A percentile compares a stretch with the other conserved stretches of the same genome.
phyloP scores from a whole-genome alignment of 768 basidiomycete genomes.

The Hygrocybe punicea region DNA sequence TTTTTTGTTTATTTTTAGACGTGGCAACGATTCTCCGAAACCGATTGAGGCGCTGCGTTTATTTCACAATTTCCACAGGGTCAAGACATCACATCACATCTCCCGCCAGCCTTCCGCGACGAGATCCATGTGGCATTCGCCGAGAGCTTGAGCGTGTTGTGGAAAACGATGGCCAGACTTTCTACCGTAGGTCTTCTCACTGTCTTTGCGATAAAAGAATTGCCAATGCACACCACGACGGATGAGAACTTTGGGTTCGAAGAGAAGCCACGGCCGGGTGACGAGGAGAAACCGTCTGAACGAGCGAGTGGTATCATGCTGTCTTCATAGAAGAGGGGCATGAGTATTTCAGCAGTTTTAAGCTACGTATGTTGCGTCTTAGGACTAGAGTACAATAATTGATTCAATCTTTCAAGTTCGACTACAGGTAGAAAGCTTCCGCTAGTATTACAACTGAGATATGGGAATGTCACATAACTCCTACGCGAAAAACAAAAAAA shows the following conservation, averaged over 20 bases:
- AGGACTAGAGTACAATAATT: too few relatives aligned
- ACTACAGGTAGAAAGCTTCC: too few relatives aligned
- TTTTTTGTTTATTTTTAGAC: too few relatives aligned
- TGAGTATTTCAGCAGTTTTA: too few relatives aligned
- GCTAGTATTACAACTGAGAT: too few relatives aligned
- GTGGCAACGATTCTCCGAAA: slow-evolving; percentile 53
- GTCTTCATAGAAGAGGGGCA: too few relatives aligned
- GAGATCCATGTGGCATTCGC: slow-evolving; percentile 42
- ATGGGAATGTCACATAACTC: too few relatives aligned
- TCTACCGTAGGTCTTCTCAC: slow-evolving; percentile 29
- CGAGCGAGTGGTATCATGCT: background rate
- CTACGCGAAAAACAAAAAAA: too few relatives aligned
- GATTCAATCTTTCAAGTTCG: too few relatives aligned
- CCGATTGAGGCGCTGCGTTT: slow-evolving; percentile 38
- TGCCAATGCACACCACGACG: slow-evolving; percentile 26
- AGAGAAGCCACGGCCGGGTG: background rate
- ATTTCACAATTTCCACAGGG: slow-evolving; percentile 33
- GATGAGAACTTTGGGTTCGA: slow-evolving; percentile 27
- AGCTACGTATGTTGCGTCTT: too few relatives aligned
- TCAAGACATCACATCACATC: slow-evolving; percentile 38
- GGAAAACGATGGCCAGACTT: slow-evolving; percentile 40
- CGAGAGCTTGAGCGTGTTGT: slow-evolving; percentile 33
- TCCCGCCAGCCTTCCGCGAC: slow-evolving; percentile 30
- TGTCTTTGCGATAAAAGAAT: slow-evolving; percentile 30
- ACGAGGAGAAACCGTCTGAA: background rate